Conservation (phyloP, 2,329 filamentous ascomycete species). For the Chrysoporthe cubensis region DNA sequence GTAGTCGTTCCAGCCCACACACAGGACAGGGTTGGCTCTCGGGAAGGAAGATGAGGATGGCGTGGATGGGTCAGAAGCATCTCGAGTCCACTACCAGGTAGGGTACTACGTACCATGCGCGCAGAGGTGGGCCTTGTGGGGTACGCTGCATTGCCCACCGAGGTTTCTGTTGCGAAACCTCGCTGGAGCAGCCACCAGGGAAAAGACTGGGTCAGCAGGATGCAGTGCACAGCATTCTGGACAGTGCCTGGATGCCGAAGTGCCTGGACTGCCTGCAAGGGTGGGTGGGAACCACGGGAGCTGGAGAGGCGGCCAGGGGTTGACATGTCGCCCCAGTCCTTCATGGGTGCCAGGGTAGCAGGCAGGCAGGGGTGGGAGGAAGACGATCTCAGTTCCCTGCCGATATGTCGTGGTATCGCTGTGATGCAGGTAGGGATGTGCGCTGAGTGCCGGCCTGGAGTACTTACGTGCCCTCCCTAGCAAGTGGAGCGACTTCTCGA, state of each 20-base stretch:
- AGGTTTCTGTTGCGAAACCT: constrained; percentile 32
- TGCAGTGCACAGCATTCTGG: constrained; percentile 8
- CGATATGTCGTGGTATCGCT: constrained; percentile 31
- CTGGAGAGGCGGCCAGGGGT: constrained; percentile 30
- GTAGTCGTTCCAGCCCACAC: constrained; percentile 13
- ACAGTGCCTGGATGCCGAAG: not conserved
- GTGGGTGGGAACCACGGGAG: constrained; percentile 31
- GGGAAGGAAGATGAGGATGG: constrained; percentile 27
- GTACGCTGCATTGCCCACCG: constrained; percentile 23
- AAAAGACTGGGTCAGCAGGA: constrained; percentile 25
- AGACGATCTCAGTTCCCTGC: constrained; percentile 33
- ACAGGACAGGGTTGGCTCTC: constrained; percentile 21
- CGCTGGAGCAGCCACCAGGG: constrained; percentile 21
- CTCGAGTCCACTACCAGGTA: not conserved
- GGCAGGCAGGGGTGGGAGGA: constrained; percentile 8
- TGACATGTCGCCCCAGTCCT: constrained; percentile 16
- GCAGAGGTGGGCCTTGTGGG: constrained; percentile 10
- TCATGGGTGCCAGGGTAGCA: constrained; percentile 23
- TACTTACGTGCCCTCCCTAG: not conserved
- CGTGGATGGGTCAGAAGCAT: constrained; percentile 24
- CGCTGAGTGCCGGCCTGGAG: not conserved
- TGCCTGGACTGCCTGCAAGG: constrained; percentile 26
- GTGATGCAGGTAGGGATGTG: constrained; percentile 10
- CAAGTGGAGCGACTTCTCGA: not conserved
- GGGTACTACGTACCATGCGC: constrained; percentile 11